Evolutionary conservation across 306 rosid species (phyloP), one percentile per base, ranked within the genome.

Genomic region (Pyrus communis): DNA sequence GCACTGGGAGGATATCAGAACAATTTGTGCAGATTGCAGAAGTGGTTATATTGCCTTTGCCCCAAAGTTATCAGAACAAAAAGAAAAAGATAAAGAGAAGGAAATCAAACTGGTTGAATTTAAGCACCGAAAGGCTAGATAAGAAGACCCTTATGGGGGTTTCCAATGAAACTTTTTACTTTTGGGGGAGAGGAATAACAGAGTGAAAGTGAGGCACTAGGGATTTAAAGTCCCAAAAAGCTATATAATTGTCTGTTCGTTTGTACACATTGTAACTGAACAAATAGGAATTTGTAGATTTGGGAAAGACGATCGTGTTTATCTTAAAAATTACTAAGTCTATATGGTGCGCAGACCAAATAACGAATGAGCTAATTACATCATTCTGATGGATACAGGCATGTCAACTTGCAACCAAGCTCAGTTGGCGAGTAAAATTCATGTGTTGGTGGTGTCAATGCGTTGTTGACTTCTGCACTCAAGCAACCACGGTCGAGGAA

Each of bases 41-140:
- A 18, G 55, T 51, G 3, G 66, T 81, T 78, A 67, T 65, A 46
- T 88, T 51, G 51, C 67, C 31, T 15, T 51, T 51, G 18, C 1
- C 55, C 55, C 67, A 15, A 52, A 76, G 71, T 49, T 61, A 35
- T n/a, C 67, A 78, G 62, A 82, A 79, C 35, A 69, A 73, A 60
- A 57, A 10, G 62, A 28, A 76, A 72, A 57, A 80, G 73, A 74
- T 54, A 75, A 79, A 87, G 83, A 66, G 82, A 80, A 45, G 0
- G 71, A 84, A 49, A 49, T 49, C 18, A 49, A 77, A 78, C 75
- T 67, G 38, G 87, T 86, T 86, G 90, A 86, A 87, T 67, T 82
- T 83, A 88, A 86, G 90, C 97, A 92, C 99, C 97, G 96, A 95
- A 95, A 92, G 99, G 75, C 89, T 87, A 89, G 66, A 80, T 85